These are phyloP conservation scores for Populus alba DNA, from an alignment of 345 rosid species.

Conservation along the genomic window DNA sequence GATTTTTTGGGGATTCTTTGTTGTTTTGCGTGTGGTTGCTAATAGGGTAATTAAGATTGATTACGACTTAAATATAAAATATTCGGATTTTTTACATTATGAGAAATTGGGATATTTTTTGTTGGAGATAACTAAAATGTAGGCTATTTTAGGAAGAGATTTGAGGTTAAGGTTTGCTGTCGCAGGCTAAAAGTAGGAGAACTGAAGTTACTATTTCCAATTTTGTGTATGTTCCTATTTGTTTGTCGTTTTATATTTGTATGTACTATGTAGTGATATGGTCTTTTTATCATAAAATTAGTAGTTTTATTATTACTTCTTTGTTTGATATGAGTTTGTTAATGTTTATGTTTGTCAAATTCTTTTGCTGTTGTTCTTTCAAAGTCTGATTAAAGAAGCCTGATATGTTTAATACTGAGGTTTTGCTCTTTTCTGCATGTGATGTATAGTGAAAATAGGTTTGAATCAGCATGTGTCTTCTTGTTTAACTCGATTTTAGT, in stretches of 20 bases:
- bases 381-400: not conserved
- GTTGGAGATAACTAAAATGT: not conserved
- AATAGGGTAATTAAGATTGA: not conserved
- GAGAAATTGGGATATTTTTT: not conserved
- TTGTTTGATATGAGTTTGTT: not conserved
- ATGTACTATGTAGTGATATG: not conserved
- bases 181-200: constrained; percentile 1
- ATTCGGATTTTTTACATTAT: not conserved
- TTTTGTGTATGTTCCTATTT: not conserved
- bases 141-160: not conserved
- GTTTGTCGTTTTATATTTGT: not conserved
- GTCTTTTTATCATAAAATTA: not conserved
- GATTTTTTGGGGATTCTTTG: not conserved
- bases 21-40: not conserved
- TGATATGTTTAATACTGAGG: not conserved
- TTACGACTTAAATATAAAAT: not conserved
- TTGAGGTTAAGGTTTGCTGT: not conserved
- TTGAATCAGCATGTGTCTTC: not conserved
- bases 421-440: not conserved
- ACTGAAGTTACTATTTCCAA: not conserved
- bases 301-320: not conserved
- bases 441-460: not conserved
- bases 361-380: not conserved
- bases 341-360: not conserved
- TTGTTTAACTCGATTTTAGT: not conserved